Conservation (phyloP, 257 asterid species). For the Cinchona pubescens region DNA sequence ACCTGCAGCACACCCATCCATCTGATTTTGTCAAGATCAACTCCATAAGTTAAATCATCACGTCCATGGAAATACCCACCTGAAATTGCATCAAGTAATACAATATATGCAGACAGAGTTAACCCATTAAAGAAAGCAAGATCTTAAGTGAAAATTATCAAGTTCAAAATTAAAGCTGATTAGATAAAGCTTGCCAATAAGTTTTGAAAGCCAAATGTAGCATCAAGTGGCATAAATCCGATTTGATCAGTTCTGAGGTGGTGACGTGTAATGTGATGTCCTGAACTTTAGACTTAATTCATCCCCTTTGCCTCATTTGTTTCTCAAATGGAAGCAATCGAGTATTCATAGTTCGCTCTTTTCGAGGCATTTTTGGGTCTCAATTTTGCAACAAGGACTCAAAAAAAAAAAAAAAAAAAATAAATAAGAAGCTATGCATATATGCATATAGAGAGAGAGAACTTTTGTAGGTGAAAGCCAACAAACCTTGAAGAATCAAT, state of each 20-base stretch:
- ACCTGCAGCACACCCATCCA: conserved; percentile 97
- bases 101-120: not conserved
- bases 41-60: conserved; percentile 64
- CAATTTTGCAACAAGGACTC: not conserved
- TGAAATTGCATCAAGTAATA: conserved; percentile 15
- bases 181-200: not conserved
- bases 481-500: conserved; percentile 79
- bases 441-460: not conserved
- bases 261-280: not conserved
- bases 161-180: not conserved
- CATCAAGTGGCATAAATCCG: not conserved
- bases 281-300: not conserved
- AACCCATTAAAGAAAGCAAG: not conserved
- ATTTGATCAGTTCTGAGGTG: not conserved
- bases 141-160: not conserved
- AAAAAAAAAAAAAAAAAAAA: too few species aligned
- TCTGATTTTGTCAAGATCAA: conserved; percentile 67
- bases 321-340: not conserved
- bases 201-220: conserved; percentile 3
- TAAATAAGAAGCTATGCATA: not conserved
- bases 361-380: not conserved
- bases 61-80: conserved; percentile 95
- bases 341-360: not conserved
- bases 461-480: not conserved
- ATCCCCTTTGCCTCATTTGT: not conserved